phyloP scores from a whole-genome alignment of 2,329 filamentous ascomycete genomes.

The Penicillium griseofulvum region DNA sequence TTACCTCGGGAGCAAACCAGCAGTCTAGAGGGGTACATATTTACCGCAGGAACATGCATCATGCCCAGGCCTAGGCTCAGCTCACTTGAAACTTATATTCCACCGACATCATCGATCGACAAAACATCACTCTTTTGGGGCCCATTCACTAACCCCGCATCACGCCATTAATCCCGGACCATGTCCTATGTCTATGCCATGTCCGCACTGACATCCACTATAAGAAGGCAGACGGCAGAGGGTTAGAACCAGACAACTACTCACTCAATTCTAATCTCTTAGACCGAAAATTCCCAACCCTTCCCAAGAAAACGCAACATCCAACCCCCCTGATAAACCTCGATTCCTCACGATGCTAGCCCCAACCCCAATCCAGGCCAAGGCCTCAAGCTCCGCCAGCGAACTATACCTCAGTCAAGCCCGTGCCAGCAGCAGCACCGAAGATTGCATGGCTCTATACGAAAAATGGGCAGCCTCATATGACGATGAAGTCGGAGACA shows the following conservation, averaged over 20 bases:
- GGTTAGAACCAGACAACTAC: neutral
- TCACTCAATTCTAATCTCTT: neutral
- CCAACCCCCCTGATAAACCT: neutral
- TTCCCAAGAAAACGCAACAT: neutral
- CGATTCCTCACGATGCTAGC: constrained; percentile 3
- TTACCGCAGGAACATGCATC: neutral
- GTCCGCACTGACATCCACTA: constrained; percentile 1
- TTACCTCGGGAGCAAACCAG: neutral
- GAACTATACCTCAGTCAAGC: constrained; percentile 36
- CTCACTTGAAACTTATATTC: neutral
- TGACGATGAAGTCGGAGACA: constrained; percentile 42
- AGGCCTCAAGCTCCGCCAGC: constrained; percentile 10
- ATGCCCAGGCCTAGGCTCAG: neutral
- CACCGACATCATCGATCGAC: constrained; percentile 23
- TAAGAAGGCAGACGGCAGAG: constrained; percentile 5
- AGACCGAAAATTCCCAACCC: neutral
- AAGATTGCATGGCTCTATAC: constrained; percentile 44
- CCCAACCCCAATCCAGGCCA: neutral
- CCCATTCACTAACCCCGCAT: constrained; percentile 15
- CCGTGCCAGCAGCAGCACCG: constrained; percentile 34
- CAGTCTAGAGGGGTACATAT: neutral
- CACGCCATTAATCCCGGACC: constrained; percentile 9
- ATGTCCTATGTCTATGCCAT: neutral
- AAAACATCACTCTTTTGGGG: constrained; percentile 7
- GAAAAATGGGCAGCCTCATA: constrained; percentile 50